Conservation (phyloP, 1,284 basidiomycete genomes). For the Leccinum ponderosum region DNA sequence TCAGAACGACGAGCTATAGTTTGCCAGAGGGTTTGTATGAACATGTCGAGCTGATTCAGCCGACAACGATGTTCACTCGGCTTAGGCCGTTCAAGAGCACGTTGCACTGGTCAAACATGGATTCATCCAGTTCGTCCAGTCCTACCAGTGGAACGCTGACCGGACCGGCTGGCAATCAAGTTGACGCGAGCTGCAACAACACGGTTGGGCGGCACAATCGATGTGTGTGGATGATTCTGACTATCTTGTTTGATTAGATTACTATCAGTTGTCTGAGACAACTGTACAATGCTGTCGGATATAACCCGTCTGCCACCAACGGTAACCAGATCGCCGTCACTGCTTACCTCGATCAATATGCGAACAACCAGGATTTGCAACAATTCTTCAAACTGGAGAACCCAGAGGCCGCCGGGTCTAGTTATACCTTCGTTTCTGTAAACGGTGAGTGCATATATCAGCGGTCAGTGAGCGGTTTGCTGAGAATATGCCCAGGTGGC, state of each 20-base stretch:
- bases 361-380: constrained; percentile 56
- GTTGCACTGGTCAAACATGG: constrained; percentile 35
- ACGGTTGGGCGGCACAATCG: constrained; percentile 34
- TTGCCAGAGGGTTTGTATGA: constrained; percentile 59
- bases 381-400: constrained; percentile 51
- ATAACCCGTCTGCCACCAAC: constrained; percentile 35
- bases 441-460: constrained; percentile 37
- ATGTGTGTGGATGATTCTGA: constrained; percentile 29
- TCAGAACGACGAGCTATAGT: constrained; percentile 72
- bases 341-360: constrained; percentile 54
- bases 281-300: constrained; percentile 47
- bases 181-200: constrained; percentile 52
- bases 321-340: constrained; percentile 57
- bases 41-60: constrained; percentile 72
- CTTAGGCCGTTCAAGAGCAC: constrained; percentile 49
- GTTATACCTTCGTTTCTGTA: constrained; percentile 44
- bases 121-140: constrained; percentile 4
- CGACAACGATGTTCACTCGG: constrained; percentile 70
- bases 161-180: constrained; percentile 33
- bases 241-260: constrained; percentile 31
- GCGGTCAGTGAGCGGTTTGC: not conserved
- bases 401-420: constrained; percentile 28
- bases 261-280: constrained; percentile 37
- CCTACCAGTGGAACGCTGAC: constrained; percentile 21
- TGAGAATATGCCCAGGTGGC: constrained; percentile 40